Evolutionary conservation across 352 stramenopile species (phyloP).

Genomic region (Pythium apleroticum): DNA sequence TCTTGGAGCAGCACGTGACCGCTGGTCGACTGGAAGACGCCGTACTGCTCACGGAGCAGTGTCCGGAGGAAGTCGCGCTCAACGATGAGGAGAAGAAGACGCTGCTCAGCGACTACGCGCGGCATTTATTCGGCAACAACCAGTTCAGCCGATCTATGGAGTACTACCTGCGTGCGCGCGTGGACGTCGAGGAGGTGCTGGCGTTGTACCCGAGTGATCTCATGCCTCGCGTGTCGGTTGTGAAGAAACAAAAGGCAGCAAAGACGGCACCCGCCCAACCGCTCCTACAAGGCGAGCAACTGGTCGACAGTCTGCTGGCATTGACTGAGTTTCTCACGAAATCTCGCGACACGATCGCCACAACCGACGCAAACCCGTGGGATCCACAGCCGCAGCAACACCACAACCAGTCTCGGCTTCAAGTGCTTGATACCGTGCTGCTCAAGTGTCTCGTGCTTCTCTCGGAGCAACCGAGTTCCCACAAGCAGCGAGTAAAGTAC

Average conservation of each 20-base stretch:
- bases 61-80: constrained; percentile 61
- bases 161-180: constrained; percentile 51
- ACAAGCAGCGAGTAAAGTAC: constrained; percentile 36
- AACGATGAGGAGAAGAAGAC: constrained; percentile 47
- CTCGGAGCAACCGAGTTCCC: constrained; percentile 37
- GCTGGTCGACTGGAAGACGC: constrained; percentile 50
- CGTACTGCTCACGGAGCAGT: constrained; percentile 63
- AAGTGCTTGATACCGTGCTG: constrained; percentile 77
- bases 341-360: constrained; percentile 31
- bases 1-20: constrained; percentile 44
- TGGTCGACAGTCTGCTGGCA: constrained; percentile 53
- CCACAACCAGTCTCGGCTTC: constrained; percentile 27
- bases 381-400: constrained; percentile 16
- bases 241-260: constrained; percentile 4
- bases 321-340: constrained; percentile 54
- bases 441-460: constrained; percentile 82
- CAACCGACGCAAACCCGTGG: not conserved
- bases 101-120: constrained; percentile 60
- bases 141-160: constrained; percentile 54
- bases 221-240: constrained; percentile 46
- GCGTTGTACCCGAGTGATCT: constrained; percentile 70
- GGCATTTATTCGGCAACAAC: constrained; percentile 47
- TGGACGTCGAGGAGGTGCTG: constrained; percentile 63
- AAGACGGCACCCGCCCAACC: not conserved
- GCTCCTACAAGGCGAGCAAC: constrained; percentile 45